Percentiles rank a stretch among this genome's conserved stretches.
phyloP scores from a whole-genome alignment of 148 eudicot species.

The Vaccinium vitisidaea region DNA sequence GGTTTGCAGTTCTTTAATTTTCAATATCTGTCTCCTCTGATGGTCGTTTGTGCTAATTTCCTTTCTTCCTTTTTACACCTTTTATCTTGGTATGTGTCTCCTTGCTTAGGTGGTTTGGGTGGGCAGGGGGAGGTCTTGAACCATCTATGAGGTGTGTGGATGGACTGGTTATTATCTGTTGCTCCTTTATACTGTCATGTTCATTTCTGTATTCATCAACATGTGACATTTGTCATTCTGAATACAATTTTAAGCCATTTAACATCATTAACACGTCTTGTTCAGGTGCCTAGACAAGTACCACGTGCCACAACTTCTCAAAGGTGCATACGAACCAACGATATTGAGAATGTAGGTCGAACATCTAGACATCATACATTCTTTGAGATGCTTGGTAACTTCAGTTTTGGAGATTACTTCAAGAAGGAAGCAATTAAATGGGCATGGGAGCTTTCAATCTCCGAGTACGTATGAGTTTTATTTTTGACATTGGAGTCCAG shows the following conservation, averaged over 20 bases:
- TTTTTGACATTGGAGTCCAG: not conserved
- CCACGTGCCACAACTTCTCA: constrained; percentile 91
- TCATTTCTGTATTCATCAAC: not conserved
- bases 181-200: not conserved
- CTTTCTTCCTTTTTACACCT: not conserved
- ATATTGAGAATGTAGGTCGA: constrained; percentile 93
- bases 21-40: not conserved
- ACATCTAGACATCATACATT: constrained; percentile 94
- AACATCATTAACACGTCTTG: constrained; percentile 3
- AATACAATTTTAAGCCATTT: constrained; percentile 5
- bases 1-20: not conserved
- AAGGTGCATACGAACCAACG: constrained; percentile 94
- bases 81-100: not conserved
- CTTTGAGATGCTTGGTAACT: constrained; percentile 99
- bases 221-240: not conserved
- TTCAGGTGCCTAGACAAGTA: constrained; percentile 78
- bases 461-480: constrained; percentile 54
- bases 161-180: not conserved
- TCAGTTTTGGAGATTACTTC: constrained; percentile 97
- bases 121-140: not conserved
- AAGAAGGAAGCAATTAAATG: constrained; percentile 90
- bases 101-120: not conserved
- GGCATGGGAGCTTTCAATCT: constrained; percentile 97
- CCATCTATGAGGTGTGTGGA: not conserved
- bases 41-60: not conserved